A percentile compares a stretch with the other conserved stretches of the same genome.
Conservation (phyloP, 768 basidiomycete species). For the Lactarius hatsudake region DNA sequence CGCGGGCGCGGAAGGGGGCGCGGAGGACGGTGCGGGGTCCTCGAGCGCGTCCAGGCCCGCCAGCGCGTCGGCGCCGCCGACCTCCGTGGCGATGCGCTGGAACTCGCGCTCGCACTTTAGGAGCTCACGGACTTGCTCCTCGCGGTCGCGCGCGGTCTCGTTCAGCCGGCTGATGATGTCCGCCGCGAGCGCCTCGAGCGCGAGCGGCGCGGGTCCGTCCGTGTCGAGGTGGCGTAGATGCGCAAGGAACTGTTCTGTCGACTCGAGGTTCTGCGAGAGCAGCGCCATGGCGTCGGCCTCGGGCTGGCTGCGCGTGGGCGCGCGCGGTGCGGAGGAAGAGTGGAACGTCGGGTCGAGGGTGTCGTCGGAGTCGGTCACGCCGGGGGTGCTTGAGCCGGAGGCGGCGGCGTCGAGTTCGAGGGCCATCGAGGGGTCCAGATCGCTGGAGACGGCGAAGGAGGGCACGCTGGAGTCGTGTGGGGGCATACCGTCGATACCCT, state of each 20-base stretch:
- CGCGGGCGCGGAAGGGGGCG: slow-evolving; percentile 28
- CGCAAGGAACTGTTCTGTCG: slow-evolving; percentile 72
- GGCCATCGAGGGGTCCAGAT: slow-evolving; percentile 30
- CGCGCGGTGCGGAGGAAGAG: slow-evolving; percentile 35
- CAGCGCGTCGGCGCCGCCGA: slow-evolving; percentile 72
- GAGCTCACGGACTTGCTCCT: slow-evolving; percentile 76
- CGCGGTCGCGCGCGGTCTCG: slow-evolving; percentile 71
- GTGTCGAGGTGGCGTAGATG: slow-evolving; percentile 70
- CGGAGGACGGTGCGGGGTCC: slow-evolving; percentile 34
- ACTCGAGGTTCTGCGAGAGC: slow-evolving; percentile 69
- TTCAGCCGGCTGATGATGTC: slow-evolving; percentile 76
- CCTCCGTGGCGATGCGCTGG: slow-evolving; percentile 69
- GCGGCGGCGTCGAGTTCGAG: background rate
- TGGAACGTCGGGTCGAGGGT: slow-evolving; percentile 44
- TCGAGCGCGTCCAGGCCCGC: slow-evolving; percentile 65
- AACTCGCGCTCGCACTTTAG: slow-evolving; percentile 79
- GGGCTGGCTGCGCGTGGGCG: slow-evolving; percentile 35
- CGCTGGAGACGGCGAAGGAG: slow-evolving; percentile 35
- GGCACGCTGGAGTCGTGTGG: slow-evolving; percentile 31
- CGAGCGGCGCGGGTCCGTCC: slow-evolving; percentile 37
- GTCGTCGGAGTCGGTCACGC: slow-evolving; percentile 34
- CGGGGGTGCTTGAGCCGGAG: slow-evolving; percentile 9
- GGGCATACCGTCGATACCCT: slow-evolving; percentile 60
- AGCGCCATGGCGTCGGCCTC: slow-evolving; percentile 66
- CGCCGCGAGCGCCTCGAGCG: slow-evolving; percentile 67